Evolutionary conservation across 176 grass and related monocot genomes (phyloP).

Genomic region (Triticum turgidum): DNA sequence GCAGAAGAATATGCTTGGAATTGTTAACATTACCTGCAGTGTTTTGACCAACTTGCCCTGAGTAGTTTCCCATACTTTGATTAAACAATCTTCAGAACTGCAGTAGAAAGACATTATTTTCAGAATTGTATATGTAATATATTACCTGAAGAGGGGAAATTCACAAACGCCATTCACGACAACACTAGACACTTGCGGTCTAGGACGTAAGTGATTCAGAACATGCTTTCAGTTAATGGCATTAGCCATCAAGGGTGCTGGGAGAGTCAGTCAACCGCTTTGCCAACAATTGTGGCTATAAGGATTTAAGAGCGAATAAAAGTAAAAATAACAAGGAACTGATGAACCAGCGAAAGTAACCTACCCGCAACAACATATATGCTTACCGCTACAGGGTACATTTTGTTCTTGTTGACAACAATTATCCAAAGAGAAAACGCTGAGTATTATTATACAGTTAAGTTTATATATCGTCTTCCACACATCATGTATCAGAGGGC

Average conservation of each 20-base stretch:
- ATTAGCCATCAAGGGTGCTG: background rate
- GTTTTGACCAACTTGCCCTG: constrained; percentile 94
- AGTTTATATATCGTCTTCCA: background rate
- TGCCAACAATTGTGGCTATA: background rate
- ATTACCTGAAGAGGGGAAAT: background rate
- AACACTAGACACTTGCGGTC: background rate
- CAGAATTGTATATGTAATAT: constrained; percentile 15
- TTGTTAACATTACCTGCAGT: constrained; percentile 62
- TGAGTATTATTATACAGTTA: background rate
- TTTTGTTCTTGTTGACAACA: background rate
- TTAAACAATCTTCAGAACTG: constrained; percentile 96
- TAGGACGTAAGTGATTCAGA: background rate
- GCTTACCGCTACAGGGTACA: background rate
- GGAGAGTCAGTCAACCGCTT: background rate
- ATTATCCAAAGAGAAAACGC: background rate
- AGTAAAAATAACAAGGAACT: background rate
- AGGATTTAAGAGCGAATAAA: background rate
- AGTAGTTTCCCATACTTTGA: constrained; percentile 97
- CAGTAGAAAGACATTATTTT: constrained; percentile 16
- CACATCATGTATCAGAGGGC: background rate
- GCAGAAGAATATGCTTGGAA: background rate
- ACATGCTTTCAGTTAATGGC: background rate
- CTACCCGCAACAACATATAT: background rate
- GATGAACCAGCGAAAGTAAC: background rate
- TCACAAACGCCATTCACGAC: background rate